Conservation (phyloP, 2,329 filamentous ascomycete genomes). For the Ascocoryne sarcoides region DNA sequence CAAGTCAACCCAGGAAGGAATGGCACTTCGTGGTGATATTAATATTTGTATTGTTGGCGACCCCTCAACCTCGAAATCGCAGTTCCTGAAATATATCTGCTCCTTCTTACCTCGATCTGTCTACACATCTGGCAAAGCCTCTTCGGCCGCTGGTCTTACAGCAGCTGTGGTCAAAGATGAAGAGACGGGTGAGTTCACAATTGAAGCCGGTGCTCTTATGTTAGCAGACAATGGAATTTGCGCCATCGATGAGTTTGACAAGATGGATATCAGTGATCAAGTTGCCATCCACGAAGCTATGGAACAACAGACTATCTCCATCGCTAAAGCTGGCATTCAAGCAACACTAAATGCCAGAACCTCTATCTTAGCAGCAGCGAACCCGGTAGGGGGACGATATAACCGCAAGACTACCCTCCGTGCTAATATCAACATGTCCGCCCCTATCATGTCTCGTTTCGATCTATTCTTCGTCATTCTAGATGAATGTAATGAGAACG, state of each 20-base stretch:
- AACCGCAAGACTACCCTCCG: slow-evolving; percentile 91
- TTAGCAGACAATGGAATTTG: slow-evolving; percentile 94
- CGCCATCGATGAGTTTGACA: slow-evolving; percentile 98
- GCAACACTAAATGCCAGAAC: slow-evolving; percentile 94
- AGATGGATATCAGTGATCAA: slow-evolving; percentile 97
- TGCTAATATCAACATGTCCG: slow-evolving; percentile 96
- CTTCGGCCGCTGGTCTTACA: slow-evolving; percentile 92
- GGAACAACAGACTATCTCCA: slow-evolving; percentile 99
- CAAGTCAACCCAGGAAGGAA: slow-evolving; percentile 86
- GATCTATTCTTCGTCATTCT: slow-evolving; percentile 97
- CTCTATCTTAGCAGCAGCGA: slow-evolving; percentile 90
- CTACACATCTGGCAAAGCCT: slow-evolving; percentile 96
- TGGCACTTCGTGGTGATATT: slow-evolving; percentile 93
- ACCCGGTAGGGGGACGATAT: slow-evolving; percentile 92
- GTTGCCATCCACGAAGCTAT: slow-evolving; percentile 99
- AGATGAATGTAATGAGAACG: slow-evolving; percentile 88
- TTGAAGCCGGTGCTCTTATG: slow-evolving; percentile 97
- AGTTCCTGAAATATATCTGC: slow-evolving; percentile 97
- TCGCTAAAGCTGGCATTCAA: slow-evolving; percentile 96
- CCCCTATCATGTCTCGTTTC: slow-evolving; percentile 98
- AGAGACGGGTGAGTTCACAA: slow-evolving; percentile 97
- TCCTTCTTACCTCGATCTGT: slow-evolving; percentile 93
- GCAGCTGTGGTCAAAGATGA: slow-evolving; percentile 96
- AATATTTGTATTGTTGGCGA: slow-evolving; percentile 98
- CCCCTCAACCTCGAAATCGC: slow-evolving; percentile 92